Base-by-base conservation (phyloP, 2,329 filamentous ascomycete genomes). In the Claviceps paspali region DNA sequence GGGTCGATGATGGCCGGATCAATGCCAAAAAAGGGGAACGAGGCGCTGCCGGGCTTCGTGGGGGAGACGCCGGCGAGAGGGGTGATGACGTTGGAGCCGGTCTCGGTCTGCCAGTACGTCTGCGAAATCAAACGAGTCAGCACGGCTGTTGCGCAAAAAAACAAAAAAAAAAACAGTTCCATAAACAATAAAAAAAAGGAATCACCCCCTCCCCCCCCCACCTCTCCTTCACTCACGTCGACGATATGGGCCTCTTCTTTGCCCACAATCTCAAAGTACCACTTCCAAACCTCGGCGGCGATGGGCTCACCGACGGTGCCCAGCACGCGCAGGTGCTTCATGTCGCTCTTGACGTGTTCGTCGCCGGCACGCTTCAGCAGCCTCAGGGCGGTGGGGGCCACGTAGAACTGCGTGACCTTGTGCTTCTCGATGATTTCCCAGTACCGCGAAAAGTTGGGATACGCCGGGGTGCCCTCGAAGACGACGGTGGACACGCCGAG, bases 51-150 rank as follows among this genome's bases (percentile, higher is more conserved):
- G 15, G 91, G 91, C 67, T 98, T 98, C 18, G 91, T 96, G 18
- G 91, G 86, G 1, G 88, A 96, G 26, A 96, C 73, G 54, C 91
- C 91, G 35, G 82, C 87, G 41, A 98, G 69, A 14, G 91, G 91
- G 5, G 86, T 84, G 57, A 98, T 96, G 52, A 94, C 86, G 61
- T 98, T 79, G 45, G 84, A 96, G 39, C 91, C 91, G 2, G 91
- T 98, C 68, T 98, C 91, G 37, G 91, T 98, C 74, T 98, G 91
- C 91, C 91, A 98, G 73, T 98, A 98, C 38, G 91, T 98, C 85
- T 94, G 55, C 36, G n/a, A n/a, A n/a, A n/a, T n/a, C n/a, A n/a
- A n/a, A n/a, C n/a, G n/a, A n/a, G n/a, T n/a, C n/a, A n/a, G n/a
- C n/a, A n/a, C n/a, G n/a, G n/a, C n/a, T n/a, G n/a, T n/a, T n/a